A percentile compares a stretch with the other conserved stretches of the same genome.
phyloP scores from a whole-genome alignment of 345 rosid genomes.

The Passiflora organensis region DNA sequence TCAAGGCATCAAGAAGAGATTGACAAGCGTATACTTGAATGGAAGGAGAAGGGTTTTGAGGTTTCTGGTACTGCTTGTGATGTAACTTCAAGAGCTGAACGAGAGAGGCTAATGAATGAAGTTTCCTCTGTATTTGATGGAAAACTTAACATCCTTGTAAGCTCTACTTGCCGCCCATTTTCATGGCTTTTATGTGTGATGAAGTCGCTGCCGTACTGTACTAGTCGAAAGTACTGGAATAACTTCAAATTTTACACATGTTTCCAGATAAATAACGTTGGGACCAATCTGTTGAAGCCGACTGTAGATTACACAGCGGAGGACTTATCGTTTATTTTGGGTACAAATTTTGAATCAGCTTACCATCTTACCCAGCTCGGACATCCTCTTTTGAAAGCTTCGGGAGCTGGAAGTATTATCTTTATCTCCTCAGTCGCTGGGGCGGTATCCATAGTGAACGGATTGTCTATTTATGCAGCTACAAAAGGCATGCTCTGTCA shows the following conservation, averaged over 20 bases:
- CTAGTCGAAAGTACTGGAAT: too few relatives aligned
- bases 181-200: not conserved
- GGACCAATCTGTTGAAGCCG: not conserved
- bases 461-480: not conserved
- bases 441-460: not conserved
- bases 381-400: constrained; percentile 4
- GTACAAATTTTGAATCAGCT: not conserved
- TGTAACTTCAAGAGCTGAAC: constrained; percentile 1
- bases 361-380: constrained; percentile 1
- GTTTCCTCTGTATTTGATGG: constrained; percentile 3
- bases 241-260: not conserved
- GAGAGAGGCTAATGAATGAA: not conserved
- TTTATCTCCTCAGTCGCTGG: not conserved
- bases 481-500: not conserved
- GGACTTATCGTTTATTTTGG: not conserved
- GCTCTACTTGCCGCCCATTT: not conserved
- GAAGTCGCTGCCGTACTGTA: too few relatives aligned
- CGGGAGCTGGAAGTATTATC: constrained; percentile 1
- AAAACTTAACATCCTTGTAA: constrained; percentile 4
- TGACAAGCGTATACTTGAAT: not conserved
- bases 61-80: not conserved
- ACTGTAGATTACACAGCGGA: not conserved
- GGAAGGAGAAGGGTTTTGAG: constrained; percentile 4
- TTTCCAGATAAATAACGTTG: not conserved
- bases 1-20: not conserved